A percentile compares a stretch with the other conserved stretches of the same genome.
phyloP scores from a whole-genome alignment of 1,139 yeast genomes.

The Blastobotrys proliferans region DNA sequence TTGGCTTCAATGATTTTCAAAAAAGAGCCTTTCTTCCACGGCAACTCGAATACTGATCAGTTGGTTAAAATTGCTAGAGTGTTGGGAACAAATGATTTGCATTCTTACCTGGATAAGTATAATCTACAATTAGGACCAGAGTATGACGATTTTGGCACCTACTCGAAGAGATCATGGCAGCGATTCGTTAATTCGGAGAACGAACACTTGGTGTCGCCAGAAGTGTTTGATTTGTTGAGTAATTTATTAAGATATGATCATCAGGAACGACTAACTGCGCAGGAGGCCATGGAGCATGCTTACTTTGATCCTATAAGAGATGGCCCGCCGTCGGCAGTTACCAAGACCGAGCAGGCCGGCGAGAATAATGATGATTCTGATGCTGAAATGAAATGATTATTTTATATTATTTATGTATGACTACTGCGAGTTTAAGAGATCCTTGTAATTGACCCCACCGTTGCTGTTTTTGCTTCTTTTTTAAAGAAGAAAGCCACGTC shows the following conservation, averaged over 20 bases:
- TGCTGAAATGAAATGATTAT: slow-evolving; percentile 6
- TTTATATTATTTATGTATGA: neutral
- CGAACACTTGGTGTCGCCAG: slow-evolving; percentile 58
- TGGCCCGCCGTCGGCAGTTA: slow-evolving; percentile 8
- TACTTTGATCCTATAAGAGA: slow-evolving; percentile 44
- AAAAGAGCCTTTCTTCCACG: slow-evolving; percentile 94
- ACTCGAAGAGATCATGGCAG: slow-evolving; percentile 77
- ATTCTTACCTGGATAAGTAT: slow-evolving; percentile 66
- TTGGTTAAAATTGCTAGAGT: slow-evolving; percentile 87
- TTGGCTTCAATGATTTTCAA: slow-evolving; percentile 93
- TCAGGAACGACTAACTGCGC: slow-evolving; percentile 81
- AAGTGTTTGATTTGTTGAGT: slow-evolving; percentile 74
- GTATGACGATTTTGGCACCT: slow-evolving; percentile 71
- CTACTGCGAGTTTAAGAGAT: neutral
- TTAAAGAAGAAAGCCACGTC: too few species aligned
- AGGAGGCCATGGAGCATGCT: slow-evolving; percentile 85
- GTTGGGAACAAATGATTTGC: slow-evolving; percentile 77
- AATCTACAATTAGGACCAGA: slow-evolving; percentile 70
- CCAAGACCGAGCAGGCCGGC: slow-evolving; percentile 1
- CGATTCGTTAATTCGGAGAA: slow-evolving; percentile 70
- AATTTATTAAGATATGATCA: slow-evolving; percentile 80
- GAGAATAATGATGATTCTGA: slow-evolving; percentile 2
- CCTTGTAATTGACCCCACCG: neutral
- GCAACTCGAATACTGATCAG: slow-evolving; percentile 91
- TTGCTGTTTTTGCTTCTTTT: neutral